Evolutionary conservation across 2,329 filamentous ascomycete genomes (phyloP), one percentile per base, ranked within the genome.

Genomic region (Talaromyces albobiverticillius): DNA sequence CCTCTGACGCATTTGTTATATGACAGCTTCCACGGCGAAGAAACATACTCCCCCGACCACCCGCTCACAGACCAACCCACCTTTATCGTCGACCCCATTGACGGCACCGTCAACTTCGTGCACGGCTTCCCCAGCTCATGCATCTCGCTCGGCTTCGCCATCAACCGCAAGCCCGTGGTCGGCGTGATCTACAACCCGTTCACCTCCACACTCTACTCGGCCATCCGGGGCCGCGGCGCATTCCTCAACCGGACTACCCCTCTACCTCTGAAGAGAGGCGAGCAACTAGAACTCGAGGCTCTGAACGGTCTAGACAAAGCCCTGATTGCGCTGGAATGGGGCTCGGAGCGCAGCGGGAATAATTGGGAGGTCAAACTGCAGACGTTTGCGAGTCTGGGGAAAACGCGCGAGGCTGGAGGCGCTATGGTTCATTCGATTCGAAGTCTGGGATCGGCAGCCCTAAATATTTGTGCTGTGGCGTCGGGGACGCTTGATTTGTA

Each of bases 71-170:
- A 73, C 22, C 71, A 69, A 1, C 82, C 83, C 3, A 85, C 83
- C 3, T 85, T 86, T 69, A 75, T 85, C 55, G 77, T 82, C 57
- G 83, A 86, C 63, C 83, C 83, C 4, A 85, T 86, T 48, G 83
- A 86, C 66, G 83, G 83, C 48, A 86, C 83, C 3, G 81, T 81
- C 23, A 86, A 86, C 68, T 85, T 86, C 59, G 80, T 85, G n/a
- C 83, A 86, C 65, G 73, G 75, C 20, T 78, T 82, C 63, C 80
- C 80, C 2, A 82, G 81, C 63, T 78, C 83, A 26, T 79, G 75
- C 63, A 80, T 86, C 57, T 84, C 81, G 4, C 74, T 86, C 14
- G 83, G 82, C 1, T 76, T 86, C 51, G 73, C 80, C 1, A 64
- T 84, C 29, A 60, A 76, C 38, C 65, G 70, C 26, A 67, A 71